Conservation (phyloP, 192 early-diverging fungal genomes). For the Coemansia sp. region DNA sequence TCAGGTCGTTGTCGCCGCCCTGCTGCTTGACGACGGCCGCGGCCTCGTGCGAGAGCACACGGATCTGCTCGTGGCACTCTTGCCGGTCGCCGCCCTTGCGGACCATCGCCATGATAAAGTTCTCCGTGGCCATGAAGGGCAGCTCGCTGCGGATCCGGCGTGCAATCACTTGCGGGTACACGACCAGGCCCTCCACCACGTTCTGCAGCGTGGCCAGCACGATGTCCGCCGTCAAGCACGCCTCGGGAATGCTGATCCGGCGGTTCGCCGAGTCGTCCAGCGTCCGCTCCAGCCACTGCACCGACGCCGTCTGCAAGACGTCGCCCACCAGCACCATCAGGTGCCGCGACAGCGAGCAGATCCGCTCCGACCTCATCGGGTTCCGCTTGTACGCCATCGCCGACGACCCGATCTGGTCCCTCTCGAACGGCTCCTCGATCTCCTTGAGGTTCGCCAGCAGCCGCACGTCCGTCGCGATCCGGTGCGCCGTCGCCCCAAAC, state of each 20-base stretch:
- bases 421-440: conserved; percentile 98
- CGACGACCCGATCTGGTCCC: conserved; percentile 96
- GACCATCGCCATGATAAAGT: conserved; percentile 99
- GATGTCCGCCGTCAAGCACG: conserved; percentile 96
- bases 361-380: conserved; percentile 97
- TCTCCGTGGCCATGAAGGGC: conserved; percentile 99
- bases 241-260: conserved; percentile 92
- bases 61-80: conserved; percentile 94
- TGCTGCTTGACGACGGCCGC: conserved; percentile 86
- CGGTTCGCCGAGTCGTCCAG: conserved; percentile 97
- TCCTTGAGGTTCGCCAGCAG: conserved; percentile 96
- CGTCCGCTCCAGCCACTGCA: conserved; percentile 97
- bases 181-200: conserved; percentile 95
- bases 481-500: conserved; percentile 95
- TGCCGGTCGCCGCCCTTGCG: conserved; percentile 94
- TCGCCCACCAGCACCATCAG: conserved; percentile 88
- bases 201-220: conserved; percentile 93
- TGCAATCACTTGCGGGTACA: conserved; percentile 92
- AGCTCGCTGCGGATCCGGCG: conserved; percentile 90
- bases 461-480: conserved; percentile 95
- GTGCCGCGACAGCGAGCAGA: conserved; percentile 93
- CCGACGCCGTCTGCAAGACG: conserved; percentile 82
- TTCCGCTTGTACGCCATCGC: conserved; percentile 99
- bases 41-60: conserved; percentile 91
- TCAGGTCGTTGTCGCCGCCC: conserved; percentile 93